These are phyloP conservation scores for Dothideomycetidae sp. DNA, from an alignment of 2,329 filamentous ascomycete genomes.

Conservation along the genomic window DNA sequence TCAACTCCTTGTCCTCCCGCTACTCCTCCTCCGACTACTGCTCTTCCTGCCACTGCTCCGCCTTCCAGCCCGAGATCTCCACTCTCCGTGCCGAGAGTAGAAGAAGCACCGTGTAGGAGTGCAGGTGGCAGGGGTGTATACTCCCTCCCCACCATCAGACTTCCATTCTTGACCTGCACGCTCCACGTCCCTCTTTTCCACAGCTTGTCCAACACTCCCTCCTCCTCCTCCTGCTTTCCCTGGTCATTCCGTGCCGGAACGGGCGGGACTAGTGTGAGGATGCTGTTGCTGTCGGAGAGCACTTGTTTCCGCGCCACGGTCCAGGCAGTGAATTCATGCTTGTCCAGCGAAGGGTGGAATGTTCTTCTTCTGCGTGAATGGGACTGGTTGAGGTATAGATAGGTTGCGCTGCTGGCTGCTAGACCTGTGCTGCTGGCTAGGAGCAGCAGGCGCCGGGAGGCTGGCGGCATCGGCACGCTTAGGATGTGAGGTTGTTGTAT, in stretches of 20 bases:
- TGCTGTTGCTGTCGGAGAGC: conserved; percentile 52
- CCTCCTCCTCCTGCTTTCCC: no score
- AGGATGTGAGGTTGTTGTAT: no score
- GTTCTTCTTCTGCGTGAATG: background rate
- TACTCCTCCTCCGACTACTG: background rate
- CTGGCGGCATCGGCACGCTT: background rate
- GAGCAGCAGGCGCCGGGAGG: background rate
- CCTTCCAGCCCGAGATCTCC: no score
- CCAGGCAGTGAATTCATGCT: conserved; percentile 50
- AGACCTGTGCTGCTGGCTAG: background rate
- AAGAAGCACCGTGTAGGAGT: conserved; percentile 49
- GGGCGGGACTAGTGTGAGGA: conserved; percentile 48
- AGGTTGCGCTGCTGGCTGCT: background rate
- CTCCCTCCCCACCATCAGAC: conserved; percentile 77
- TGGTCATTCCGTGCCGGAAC: conserved; percentile 7
- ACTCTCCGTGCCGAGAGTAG: conserved; percentile 37
- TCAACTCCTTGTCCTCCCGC: conserved; percentile 5
- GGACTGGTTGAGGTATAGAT: no score
- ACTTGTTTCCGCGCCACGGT: conserved; percentile 45
- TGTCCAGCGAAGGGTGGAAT: conserved; percentile 34
- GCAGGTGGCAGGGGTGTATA: conserved; percentile 72
- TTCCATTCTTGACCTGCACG: conserved; percentile 86
- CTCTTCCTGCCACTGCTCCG: no score
- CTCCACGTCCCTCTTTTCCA: conserved; percentile 42
- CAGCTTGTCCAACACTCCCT: conserved; percentile 10